A percentile compares a stretch with the other conserved stretches of the same genome.
Evolutionary conservation across 202 grass and related monocot genomes (phyloP).

Genomic region (Sporobolus alterniflorus): DNA sequence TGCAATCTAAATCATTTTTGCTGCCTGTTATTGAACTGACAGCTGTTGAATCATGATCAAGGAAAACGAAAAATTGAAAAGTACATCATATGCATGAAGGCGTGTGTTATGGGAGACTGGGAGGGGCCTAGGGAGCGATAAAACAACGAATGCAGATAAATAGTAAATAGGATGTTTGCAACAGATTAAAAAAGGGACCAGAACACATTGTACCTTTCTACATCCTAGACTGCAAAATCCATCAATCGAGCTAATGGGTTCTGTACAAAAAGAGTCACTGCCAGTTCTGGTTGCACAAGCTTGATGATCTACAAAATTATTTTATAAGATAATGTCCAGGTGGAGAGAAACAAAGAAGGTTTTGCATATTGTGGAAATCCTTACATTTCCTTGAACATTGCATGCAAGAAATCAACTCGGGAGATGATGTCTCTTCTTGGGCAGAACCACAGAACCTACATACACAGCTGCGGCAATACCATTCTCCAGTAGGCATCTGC

Average conservation of each 20-base stretch:
- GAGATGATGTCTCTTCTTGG: slow-evolving; percentile 48
- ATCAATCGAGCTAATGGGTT: slow-evolving; percentile 33
- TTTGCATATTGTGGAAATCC: slow-evolving; percentile 27
- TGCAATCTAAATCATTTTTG: neutral
- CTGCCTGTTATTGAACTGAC: neutral
- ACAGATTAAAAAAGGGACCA: slow-evolving; percentile 1
- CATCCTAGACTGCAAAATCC: slow-evolving; percentile 81
- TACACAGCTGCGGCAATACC: slow-evolving; percentile 81
- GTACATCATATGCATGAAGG: neutral
- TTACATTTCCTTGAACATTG: slow-evolving; percentile 95
- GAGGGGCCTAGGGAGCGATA: neutral
- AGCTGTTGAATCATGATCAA: neutral
- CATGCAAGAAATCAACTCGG: slow-evolving; percentile 64
- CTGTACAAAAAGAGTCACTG: slow-evolving; percentile 38
- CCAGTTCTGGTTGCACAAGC: slow-evolving; percentile 51
- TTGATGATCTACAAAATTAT: slow-evolving; percentile 74
- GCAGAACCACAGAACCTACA: slow-evolving; percentile 82
- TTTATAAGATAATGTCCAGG: slow-evolving; percentile 33
- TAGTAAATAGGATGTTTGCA: slow-evolving; percentile 15
- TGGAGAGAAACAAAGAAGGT: neutral
- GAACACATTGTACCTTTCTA: slow-evolving; percentile 63
- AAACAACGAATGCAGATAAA: slow-evolving; percentile 12
- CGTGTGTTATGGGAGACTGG: slow-evolving; percentile 1
- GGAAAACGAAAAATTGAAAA: neutral
- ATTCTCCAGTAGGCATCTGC: slow-evolving; percentile 80